phyloP scores from a whole-genome alignment of 352 stramenopile species.

The Phytophthora ramorum region DNA sequence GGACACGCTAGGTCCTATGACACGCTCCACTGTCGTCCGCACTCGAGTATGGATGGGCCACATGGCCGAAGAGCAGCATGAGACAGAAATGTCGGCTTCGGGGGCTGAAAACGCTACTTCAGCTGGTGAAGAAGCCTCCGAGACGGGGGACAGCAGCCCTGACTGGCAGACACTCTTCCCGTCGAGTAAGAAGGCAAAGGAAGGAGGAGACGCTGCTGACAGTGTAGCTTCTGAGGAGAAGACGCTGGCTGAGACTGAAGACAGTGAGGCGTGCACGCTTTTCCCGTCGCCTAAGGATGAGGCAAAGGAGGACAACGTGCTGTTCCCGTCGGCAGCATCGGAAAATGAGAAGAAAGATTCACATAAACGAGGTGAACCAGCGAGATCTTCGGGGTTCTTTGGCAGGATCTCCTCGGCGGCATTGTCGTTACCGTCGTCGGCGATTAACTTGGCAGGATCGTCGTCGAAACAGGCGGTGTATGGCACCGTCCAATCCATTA shows the following conservation, averaged over 20 bases:
- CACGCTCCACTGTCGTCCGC: constrained; percentile 69
- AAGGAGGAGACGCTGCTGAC: constrained; percentile 10
- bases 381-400: constrained; percentile 58
- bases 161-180: constrained; percentile 59
- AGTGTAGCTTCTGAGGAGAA: constrained; percentile 4
- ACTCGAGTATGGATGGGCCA: constrained; percentile 81
- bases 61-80: constrained; percentile 41
- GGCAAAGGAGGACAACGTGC: constrained; percentile 16
- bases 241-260: not conserved
- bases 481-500: constrained; percentile 75
- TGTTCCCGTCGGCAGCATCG: constrained; percentile 28
- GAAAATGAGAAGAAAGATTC: constrained; percentile 22
- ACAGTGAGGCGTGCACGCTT: constrained; percentile 9
- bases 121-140: constrained; percentile 8
- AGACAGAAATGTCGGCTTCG: constrained; percentile 1
- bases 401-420: constrained; percentile 66
- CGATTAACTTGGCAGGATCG: constrained; percentile 65
- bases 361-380: constrained; percentile 24
- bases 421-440: constrained; percentile 65
- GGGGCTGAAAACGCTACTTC: constrained; percentile 4
- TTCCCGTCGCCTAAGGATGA: constrained; percentile 11
- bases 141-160: constrained; percentile 19
- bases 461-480: constrained; percentile 76
- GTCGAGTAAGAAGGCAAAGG: constrained; percentile 10
- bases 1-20: constrained; percentile 70